These are phyloP conservation scores for Marvania coccoides DNA, from an alignment of 139 green algal species.

Conservation along the genomic window DNA sequence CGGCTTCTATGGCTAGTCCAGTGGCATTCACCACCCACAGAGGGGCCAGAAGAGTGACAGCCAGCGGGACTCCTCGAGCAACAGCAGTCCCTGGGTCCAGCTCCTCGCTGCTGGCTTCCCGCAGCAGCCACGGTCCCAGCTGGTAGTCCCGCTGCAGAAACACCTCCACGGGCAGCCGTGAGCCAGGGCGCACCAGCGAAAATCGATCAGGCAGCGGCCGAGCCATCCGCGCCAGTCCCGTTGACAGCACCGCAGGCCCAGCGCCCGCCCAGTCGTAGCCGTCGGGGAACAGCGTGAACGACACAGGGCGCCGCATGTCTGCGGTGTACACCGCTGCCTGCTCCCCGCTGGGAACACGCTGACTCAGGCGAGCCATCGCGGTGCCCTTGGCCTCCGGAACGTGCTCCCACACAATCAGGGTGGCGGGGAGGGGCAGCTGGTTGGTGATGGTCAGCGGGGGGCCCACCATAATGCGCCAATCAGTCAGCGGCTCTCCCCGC, in stretches of 20 bases:
- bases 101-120: slow-evolving; percentile 19
- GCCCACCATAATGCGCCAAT: slow-evolving; percentile 63
- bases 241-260: slow-evolving; percentile 44
- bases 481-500: slow-evolving; percentile 19
- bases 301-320: slow-evolving; percentile 47
- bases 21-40: slow-evolving; percentile 73
- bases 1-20: slow-evolving; percentile 45
- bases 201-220: slow-evolving; percentile 52
- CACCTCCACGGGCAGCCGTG: slow-evolving; percentile 35
- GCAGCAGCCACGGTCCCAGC: slow-evolving; percentile 34
- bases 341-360: slow-evolving; percentile 28
- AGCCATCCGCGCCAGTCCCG: slow-evolving; percentile 19
- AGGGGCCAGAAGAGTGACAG: slow-evolving; percentile 51
- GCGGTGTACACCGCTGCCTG: slow-evolving; percentile 35
- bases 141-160: slow-evolving; percentile 40
- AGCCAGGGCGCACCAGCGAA: slow-evolving; percentile 20
- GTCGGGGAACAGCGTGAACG: slow-evolving; percentile 64
- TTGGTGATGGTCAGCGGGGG: slow-evolving; percentile 72
- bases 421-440: slow-evolving; percentile 56
- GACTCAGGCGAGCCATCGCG: slow-evolving; percentile 38
- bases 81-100: slow-evolving; percentile 41
- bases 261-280: slow-evolving; percentile 59
- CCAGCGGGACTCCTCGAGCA: slow-evolving; percentile 45
- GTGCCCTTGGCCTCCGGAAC: neutral
- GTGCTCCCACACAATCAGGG: slow-evolving; percentile 58